Base-by-base conservation (phyloP, 768 basidiomycete genomes). In the Suillus weaverae region DNA sequence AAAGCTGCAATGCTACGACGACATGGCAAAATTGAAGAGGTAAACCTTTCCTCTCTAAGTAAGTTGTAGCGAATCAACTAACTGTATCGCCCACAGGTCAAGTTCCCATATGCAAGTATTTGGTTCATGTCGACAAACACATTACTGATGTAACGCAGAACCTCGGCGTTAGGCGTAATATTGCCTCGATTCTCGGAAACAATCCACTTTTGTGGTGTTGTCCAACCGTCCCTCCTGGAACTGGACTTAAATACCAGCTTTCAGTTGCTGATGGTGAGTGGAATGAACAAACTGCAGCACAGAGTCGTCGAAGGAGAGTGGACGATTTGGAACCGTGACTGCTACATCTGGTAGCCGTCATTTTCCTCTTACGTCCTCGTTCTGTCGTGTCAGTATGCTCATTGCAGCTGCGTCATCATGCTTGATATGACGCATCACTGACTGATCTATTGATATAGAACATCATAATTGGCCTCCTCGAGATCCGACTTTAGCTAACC, bases 71-170 rank as follows among this genome's bases (percentile, higher is more conserved):
- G 43, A 30, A 9, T 4, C 44, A 46, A 55, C 38, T 50, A 60
- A 61, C 57, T 68, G 26, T 41, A 11, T 61, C 55, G 10, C 50
- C 14, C 16, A 18, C 64, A 94, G 90, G 79, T 96, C 70, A 94
- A 91, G 75, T 99, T 95, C 73, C 97, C 97, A 62, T 99, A 98
- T 75, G 95, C 93, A 75, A 68, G 88, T 74, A 26, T 35, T 6
- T 63, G 22, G 11, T 38, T 59, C n/a, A 13, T 36, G 16, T 14
- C 30, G 26, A 30, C 18, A 30, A 41, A 35, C n/a, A 18, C 10
- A 51, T 33, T 48, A 39, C 69, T 75, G 41, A 71, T 65, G 35
- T 20, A 39, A 1, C 55, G 38, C 71, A 97, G 95, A 87, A 98
- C 75, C 81, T 99, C 62, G 96, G 96, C 13, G 70, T 78, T 50